phyloP scores from a whole-genome alignment of 129 eudicot genomes.

The Silybum marianum region DNA sequence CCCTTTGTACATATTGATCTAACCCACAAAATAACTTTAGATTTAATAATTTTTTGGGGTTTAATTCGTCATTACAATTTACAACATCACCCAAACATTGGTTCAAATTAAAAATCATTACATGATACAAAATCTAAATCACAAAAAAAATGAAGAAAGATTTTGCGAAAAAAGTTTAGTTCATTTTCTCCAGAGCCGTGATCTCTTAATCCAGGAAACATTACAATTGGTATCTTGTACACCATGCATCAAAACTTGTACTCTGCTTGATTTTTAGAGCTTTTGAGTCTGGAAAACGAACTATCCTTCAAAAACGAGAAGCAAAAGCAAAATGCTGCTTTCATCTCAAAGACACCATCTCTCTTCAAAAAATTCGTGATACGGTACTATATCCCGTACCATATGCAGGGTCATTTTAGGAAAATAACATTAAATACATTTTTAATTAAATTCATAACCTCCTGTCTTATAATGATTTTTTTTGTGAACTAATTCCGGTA shows the following conservation, averaged over 20 bases:
- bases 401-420: background rate
- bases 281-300: background rate
- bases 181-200: background rate
- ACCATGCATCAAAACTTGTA: background rate
- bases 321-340: background rate
- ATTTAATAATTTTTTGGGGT: background rate
- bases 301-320: constrained; percentile 10
- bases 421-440: too few relatives aligned
- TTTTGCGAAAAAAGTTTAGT: background rate
- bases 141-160: background rate
- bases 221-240: background rate
- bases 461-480: too few relatives aligned
- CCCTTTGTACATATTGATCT: background rate
- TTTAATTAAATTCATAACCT: too few relatives aligned
- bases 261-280: background rate
- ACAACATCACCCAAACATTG: background rate
- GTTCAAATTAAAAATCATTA: background rate
- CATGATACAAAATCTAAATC: background rate
- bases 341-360: background rate
- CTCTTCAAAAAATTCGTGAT: constrained; percentile 3
- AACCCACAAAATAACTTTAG: background rate
- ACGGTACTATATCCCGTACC: background rate
- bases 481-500: too few relatives aligned
- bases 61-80: background rate
- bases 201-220: background rate